phyloP scores from a whole-genome alignment of 176 grass and related monocot genomes.

The Stipa capillata region DNA sequence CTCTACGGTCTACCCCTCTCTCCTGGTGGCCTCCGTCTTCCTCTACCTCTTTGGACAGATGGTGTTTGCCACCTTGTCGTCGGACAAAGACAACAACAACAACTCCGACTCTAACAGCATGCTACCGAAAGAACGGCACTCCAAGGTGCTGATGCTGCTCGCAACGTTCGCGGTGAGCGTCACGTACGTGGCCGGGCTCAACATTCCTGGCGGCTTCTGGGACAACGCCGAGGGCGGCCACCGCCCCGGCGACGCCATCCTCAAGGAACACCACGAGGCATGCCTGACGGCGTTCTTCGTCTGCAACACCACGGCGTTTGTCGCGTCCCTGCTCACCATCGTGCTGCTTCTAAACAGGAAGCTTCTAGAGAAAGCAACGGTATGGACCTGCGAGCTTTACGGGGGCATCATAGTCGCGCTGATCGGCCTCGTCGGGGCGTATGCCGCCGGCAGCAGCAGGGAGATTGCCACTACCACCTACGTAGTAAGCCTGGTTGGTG shows the following conservation, averaged over 20 bases:
- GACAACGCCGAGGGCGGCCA: no score
- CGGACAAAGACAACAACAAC: background rate
- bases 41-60: background rate
- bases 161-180: no score
- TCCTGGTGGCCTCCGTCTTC: background rate
- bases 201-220: no score
- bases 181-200: no score
- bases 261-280: no score
- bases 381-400: background rate
- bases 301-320: no score
- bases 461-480: background rate
- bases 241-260: no score
- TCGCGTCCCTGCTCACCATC: no score
- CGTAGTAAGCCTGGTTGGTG: background rate
- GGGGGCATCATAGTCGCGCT: background rate
- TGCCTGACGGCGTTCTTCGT: no score
- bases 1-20: no score
- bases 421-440: background rate
- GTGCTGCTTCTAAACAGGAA: background rate
- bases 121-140: background rate
- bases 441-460: background rate
- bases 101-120: no score
- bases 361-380: background rate
- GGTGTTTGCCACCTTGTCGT: background rate
- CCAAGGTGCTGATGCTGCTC: conserved; percentile 18